A percentile compares a stretch with the other conserved stretches of the same genome.
phyloP scores from a whole-genome alignment of 1,284 basidiomycete genomes.

The Tremellales sp. region DNA sequence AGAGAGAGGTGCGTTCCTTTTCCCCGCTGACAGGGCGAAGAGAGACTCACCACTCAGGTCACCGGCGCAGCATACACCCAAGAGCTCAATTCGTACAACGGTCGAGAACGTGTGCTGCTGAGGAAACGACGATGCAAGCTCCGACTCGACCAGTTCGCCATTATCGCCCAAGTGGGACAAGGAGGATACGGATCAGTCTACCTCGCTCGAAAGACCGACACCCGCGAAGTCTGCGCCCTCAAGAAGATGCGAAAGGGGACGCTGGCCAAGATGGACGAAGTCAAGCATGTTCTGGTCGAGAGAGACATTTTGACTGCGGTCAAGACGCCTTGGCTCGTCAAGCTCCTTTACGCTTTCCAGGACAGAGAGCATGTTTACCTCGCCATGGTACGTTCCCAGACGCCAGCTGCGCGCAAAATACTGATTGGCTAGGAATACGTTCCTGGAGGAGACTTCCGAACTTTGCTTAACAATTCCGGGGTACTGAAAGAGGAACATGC shows the following conservation, averaged over 20 bases:
- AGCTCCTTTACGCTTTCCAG: conserved; percentile 89
- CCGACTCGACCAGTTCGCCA: conserved; percentile 82
- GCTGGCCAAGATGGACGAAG: conserved; percentile 92
- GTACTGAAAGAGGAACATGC: conserved; percentile 95
- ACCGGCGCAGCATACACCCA: conserved; percentile 62
- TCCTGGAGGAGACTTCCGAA: conserved; percentile 92
- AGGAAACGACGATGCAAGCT: conserved; percentile 81
- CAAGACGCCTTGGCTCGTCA: conserved; percentile 91
- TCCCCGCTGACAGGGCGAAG: not conserved
- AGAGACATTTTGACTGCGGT: conserved; percentile 92
- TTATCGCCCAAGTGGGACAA: conserved; percentile 94
- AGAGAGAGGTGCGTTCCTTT: conserved; percentile 55
- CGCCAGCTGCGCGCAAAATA: not conserved
- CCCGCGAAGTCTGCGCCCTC: conserved; percentile 87
- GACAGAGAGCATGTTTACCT: conserved; percentile 84
- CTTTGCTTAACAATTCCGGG: conserved; percentile 90
- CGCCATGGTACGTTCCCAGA: conserved; percentile 62
- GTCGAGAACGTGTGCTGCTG: conserved; percentile 84
- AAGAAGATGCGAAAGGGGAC: conserved; percentile 95
- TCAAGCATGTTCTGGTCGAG: conserved; percentile 89
- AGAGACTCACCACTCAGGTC: conserved; percentile 34
- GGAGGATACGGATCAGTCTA: conserved; percentile 96
- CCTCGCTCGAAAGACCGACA: conserved; percentile 82
- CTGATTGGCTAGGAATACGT: conserved; percentile 68
- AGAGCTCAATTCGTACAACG: conserved; percentile 86